Conservation (phyloP, 352 stramenopile genomes). For the Phytophthora sojae region DNA sequence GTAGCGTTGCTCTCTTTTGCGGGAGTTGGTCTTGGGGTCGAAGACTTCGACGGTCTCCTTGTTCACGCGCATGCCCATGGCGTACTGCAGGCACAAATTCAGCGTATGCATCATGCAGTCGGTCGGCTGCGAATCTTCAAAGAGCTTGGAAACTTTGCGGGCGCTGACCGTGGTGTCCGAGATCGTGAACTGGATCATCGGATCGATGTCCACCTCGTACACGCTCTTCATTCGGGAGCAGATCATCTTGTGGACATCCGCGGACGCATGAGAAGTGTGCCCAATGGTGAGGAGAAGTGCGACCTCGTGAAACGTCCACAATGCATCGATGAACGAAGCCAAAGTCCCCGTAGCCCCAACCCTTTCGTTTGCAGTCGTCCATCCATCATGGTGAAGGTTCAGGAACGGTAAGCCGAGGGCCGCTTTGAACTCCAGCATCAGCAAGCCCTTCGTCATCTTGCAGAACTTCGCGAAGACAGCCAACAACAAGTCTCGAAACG, state of each 20-base stretch:
- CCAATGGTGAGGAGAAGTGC: conserved; percentile 14
- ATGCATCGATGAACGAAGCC: conserved; percentile 4
- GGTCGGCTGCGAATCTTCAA: conserved; percentile 4
- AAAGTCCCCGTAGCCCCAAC: conserved; percentile 4
- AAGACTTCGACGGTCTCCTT: conserved; percentile 3
- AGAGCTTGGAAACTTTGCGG: conserved; percentile 8
- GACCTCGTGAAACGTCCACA: conserved; percentile 3
- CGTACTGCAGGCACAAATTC: conserved; percentile 5
- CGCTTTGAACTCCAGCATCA: conserved; percentile 4
- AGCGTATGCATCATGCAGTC: conserved; percentile 12
- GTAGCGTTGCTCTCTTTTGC: neutral
- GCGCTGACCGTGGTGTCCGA: neutral
- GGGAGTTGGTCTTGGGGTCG: neutral
- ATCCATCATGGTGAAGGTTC: conserved; percentile 12
- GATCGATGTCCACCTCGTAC: conserved; percentile 4
- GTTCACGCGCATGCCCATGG: conserved; percentile 4
- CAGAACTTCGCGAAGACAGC: conserved; percentile 4
- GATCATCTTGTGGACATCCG: conserved; percentile 5
- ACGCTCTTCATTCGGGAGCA: neutral
- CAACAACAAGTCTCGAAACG: conserved; percentile 5
- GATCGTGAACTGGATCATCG: conserved; percentile 3
- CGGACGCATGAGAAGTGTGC: neutral
- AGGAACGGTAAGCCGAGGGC: neutral
- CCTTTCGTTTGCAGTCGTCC: neutral
- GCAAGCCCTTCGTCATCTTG: neutral